Evolutionary conservation across 768 basidiomycete genomes (phyloP), one percentile per base, ranked within the genome.

Genomic region (Podaxis sp.): DNA sequence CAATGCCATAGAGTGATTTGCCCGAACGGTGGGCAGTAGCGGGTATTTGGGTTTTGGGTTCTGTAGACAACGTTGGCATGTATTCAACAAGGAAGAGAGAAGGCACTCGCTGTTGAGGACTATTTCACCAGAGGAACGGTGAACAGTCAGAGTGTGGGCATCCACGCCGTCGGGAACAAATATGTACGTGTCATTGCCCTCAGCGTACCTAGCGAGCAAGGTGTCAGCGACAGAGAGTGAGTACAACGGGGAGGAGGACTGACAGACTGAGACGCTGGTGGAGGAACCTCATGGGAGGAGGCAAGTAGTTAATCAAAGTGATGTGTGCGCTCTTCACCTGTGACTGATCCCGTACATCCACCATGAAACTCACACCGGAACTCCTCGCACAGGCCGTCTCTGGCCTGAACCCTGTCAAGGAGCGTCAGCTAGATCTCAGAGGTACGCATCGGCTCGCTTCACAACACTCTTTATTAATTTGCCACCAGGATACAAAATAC

Each of bases 321-420:
- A 72, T 73, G 70, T 73, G 76, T 77, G 74, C 72, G 74, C 74
- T 67, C 72, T 72, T 16, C 62, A 11, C 63, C 68, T 50, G 57
- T 57, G 57, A 57, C 57, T 50, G 57, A 57, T 57, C 57, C 57
- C 48, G 27, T 55, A 55, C 54, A 44, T 21, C 73, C 70, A 80
- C 78, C 68, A 90, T 93, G 86, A 95, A 95, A 83, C 90, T 95
- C 79, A 94, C 94, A 52, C 92, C 93, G 64, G 93, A 95, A 83
- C 85, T 95, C 66, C 82, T 95, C 66, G 88, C 86, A n/a, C 86
- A 90, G 72, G 89, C 87, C 48, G 74, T 83, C 54, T 92, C 93
- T 37, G 81, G 84, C 62, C 79, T 93, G 62, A 94, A 93, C 68
- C 86, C 93, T 38, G 71, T 91, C 42, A 94, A 90, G 74, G 93